Base-by-base conservation (phyloP, 176 grass and related monocot genomes). In the Urochloa ruziziensis region DNA sequence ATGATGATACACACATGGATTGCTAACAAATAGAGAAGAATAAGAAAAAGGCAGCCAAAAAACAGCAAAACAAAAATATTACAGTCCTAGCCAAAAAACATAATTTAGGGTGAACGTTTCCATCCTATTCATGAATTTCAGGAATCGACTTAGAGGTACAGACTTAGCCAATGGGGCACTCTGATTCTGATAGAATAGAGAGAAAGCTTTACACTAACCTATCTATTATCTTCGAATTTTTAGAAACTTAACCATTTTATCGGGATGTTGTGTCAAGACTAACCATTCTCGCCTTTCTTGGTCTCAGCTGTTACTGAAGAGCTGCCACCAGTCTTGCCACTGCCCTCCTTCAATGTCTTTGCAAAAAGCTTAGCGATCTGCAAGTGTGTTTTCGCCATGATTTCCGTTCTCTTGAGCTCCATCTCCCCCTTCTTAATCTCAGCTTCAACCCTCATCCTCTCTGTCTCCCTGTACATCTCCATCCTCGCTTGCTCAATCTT, bases 401-500 rank as follows among this genome's bases (percentile, higher is more conserved):
- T 99, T 69, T 99, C 93, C 0, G 96, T 96, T 40, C 87, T 88
- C 85, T 92, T 96, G 68, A 99, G 86, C 80, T 99, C 96, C 82
- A 94, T 91, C 69, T 99, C 96, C 28, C 89, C 91, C 63, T 87
- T 88, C 60, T 78, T 92, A 12, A 95, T 86, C 83, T 99, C 96
- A 11, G 89, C 80, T 71, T 99, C 93, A 33, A 82, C 80, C 68
- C 91, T 84, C 73, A 96, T 92, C 71, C 81, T 87, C 78, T 96
- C 96, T 1, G 94, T 88, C 10, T 99, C 93, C 81, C 92, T 86
- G 57, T 92, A 87, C 76, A 91, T 88, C 66, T 96, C 96, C 84
- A 99, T 82, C 34, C 91, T 95, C 15, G 89, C 91, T 3, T 77
- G 83, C 67, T 99, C 96, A 33, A 95, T 80, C 77, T 96, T 92